Conservation (phyloP, 352 stramenopile genomes). For the Globisporangium paddicum region DNA sequence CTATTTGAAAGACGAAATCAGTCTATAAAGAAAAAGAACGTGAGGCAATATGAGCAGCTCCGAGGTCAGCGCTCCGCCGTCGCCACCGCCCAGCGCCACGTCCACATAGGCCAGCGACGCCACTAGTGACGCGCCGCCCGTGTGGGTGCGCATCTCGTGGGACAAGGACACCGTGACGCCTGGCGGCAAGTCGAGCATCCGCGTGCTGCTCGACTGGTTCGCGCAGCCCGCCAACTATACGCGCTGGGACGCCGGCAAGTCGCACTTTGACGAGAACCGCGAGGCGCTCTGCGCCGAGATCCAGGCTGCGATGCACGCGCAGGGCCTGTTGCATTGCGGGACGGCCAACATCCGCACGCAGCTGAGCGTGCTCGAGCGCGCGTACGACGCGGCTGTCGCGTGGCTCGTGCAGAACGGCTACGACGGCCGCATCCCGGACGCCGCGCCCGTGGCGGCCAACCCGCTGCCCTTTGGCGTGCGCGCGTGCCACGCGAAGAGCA, state of each 20-base stretch:
- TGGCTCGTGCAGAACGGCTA: conserved; percentile 51
- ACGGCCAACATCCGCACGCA: conserved; percentile 80
- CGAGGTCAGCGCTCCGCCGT: neutral
- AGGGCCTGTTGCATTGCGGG: conserved; percentile 61
- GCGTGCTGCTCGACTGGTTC: conserved; percentile 64
- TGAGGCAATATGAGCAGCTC: neutral
- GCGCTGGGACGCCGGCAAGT: conserved; percentile 59
- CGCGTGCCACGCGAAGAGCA: conserved; percentile 1
- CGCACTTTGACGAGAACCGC: conserved; percentile 59
- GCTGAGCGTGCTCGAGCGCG: conserved; percentile 67
- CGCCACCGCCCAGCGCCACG: too few species aligned
- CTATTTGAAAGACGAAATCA: too few species aligned
- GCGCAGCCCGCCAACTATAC: conserved; percentile 49
- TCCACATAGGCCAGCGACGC: too few species aligned
- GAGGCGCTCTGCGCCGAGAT: conserved; percentile 71
- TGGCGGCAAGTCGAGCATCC: conserved; percentile 66
- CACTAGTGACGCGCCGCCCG: neutral
- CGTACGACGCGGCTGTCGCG: conserved; percentile 41
- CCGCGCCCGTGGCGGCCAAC: conserved; percentile 12
- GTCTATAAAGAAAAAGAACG: too few species aligned
- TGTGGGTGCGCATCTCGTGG: conserved; percentile 64
- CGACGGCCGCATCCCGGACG: conserved; percentile 19
- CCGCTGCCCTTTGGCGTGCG: neutral
- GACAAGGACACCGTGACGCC: conserved; percentile 57
- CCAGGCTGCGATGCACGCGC: conserved; percentile 44